Evolutionary conservation across 495 filamentous ascomycete species (phyloP), one percentile per base, ranked within the genome.

Genomic region (Margaritispora aquatica): DNA sequence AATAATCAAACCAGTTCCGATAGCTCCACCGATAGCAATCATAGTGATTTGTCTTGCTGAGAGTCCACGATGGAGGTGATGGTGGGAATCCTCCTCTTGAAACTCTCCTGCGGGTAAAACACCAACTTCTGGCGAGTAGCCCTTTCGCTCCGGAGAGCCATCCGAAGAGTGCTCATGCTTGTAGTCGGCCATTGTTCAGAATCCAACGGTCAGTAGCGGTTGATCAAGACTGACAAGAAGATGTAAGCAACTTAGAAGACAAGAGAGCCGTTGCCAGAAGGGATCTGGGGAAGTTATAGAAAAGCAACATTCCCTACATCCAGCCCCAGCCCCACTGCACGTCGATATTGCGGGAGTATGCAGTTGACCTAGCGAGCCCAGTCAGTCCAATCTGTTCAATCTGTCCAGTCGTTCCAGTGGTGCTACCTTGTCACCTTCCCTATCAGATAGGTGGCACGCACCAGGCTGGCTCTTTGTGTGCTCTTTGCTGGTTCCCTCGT

Each of bases 1-100:
- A 41, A 66, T 66, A 41, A 66, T 59, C 0, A 66, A 44, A 41
- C 57, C 54, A 29, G 88, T 90, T 60, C 88, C 89, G 61, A 95
- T 88, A 11, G 90, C 89, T 49, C 88, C 88, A 26, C 90, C 89
- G 63, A 95, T 90, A 2, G 89, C 90, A 78, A 95, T 92, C 83
- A 91, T 84, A 63, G 84, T 84, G 62, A 90, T 81, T 57, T 89
- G 86, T 27, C 85, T 78, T 1, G 86, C 78, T 59, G 83, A 81
- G 49, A 90, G 71, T 4, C 80, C 79, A 36, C 84, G 81, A 51
- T 84, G 84, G 19, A 91, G 66, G 38, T 59, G 55, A 27, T 64
- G 56, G 48, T 51, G 24, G 15, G 2, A 26, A 48, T 67, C 65
- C 13, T 64, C 62, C 13, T 64, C 62, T 0, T 62, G 49, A 38